A percentile compares a stretch with the other conserved stretches of the same genome.
Conservation (phyloP, 345 rosid genomes). For the Eucalyptus curtisii region DNA sequence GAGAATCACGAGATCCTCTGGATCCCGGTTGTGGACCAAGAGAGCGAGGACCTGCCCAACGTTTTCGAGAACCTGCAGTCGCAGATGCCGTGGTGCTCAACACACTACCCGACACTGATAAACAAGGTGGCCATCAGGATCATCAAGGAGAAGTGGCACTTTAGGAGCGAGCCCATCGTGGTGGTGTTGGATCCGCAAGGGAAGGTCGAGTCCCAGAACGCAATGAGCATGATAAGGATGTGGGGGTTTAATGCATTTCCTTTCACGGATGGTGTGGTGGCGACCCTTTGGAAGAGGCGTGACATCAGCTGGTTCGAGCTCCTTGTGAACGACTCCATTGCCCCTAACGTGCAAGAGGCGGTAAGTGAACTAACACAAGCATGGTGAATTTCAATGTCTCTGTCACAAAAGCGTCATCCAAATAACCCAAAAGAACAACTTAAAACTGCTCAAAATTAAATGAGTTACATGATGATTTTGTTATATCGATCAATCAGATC, state of each 20-base stretch:
- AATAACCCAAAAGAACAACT: background rate
- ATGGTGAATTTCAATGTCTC: background rate
- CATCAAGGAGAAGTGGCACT: conserved; percentile 56
- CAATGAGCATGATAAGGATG: conserved; percentile 81
- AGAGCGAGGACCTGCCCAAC: conserved; percentile 22
- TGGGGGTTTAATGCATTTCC: conserved; percentile 73
- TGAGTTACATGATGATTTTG: background rate
- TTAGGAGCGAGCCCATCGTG: conserved; percentile 48
- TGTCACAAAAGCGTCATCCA: background rate
- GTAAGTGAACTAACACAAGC: background rate
- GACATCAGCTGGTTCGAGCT: background rate
- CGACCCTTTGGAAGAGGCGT: conserved; percentile 35
- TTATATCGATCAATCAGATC: background rate
- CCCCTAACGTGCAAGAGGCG: background rate
- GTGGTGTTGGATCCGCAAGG: conserved; percentile 82
- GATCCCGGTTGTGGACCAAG: conserved; percentile 56
- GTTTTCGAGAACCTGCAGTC: conserved; percentile 35
- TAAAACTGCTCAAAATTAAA: background rate
- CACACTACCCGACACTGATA: conserved; percentile 42
- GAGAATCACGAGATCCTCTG: conserved; percentile 54
- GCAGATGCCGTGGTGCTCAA: conserved; percentile 70
- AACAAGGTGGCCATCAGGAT: conserved; percentile 36
- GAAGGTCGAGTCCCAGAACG: conserved; percentile 53
- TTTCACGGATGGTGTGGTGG: conserved; percentile 48
- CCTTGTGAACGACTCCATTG: background rate